Evolutionary conservation across 345 rosid species (phyloP).

Genomic region (Erucastrum elatum): DNA sequence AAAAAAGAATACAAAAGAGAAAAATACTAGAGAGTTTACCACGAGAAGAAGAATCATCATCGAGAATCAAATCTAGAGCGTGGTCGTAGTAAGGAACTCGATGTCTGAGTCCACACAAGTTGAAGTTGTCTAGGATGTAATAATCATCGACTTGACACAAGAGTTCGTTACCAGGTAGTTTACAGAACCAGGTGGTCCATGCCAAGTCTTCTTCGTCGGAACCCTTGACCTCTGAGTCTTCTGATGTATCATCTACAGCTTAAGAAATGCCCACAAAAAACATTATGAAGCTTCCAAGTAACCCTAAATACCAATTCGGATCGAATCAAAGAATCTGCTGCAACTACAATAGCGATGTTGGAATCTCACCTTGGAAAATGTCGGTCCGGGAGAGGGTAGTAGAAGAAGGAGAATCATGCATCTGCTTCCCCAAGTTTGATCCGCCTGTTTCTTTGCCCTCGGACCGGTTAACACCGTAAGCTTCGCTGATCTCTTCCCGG

Average conservation of each 20-base stretch:
- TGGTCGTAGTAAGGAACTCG: not conserved
- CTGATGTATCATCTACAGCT: not conserved
- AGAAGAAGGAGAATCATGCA: slow-evolving; percentile 51
- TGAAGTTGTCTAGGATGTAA: not conserved
- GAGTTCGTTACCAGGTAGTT: not conserved
- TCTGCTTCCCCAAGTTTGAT: too few relatives aligned
- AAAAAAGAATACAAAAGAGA: too few relatives aligned
- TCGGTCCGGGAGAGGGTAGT: slow-evolving; percentile 62
- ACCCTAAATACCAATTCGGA: not conserved
- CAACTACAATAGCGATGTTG: not conserved
- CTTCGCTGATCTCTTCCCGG: slow-evolving; percentile 82
- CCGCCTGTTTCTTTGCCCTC: slow-evolving; percentile 45
- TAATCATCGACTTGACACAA: not conserved
- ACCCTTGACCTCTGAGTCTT: not conserved
- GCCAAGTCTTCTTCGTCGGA: not conserved
- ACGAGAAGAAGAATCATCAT: not conserved
- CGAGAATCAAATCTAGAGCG: not conserved
- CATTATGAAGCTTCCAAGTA: not conserved
- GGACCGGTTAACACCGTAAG: slow-evolving; percentile 66
- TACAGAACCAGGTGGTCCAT: not conserved
- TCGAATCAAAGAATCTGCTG: not conserved
- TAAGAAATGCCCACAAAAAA: not conserved
- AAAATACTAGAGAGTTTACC: not conserved
- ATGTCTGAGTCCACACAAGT: not conserved
- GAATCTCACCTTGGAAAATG: slow-evolving; percentile 43